phyloP scores from a whole-genome alignment of 2,329 filamentous ascomycete genomes.

The Aureobasidium pullulans region DNA sequence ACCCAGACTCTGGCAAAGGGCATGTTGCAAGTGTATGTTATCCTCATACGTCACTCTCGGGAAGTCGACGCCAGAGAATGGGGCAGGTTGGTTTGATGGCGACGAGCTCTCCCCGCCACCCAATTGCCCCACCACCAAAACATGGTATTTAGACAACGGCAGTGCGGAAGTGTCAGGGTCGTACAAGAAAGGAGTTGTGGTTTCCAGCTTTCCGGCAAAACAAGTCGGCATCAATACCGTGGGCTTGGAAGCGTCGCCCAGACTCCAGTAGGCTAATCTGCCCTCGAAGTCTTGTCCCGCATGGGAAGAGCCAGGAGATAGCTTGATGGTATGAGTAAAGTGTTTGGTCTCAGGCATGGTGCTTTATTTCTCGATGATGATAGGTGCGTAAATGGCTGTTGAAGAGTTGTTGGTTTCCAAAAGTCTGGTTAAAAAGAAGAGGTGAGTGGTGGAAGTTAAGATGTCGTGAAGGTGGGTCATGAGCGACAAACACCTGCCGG shows the following conservation, averaged over 20 bases:
- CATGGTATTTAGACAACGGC: constrained; percentile 34
- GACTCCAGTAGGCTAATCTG: constrained; percentile 35
- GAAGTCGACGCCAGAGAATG: constrained; percentile 30
- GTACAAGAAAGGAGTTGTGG: constrained; percentile 41
- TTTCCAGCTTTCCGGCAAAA: constrained; percentile 45
- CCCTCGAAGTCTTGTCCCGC: constrained; percentile 20
- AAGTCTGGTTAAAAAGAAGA: constrained; percentile 4
- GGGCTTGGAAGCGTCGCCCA: constrained; percentile 33
- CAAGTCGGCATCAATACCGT: constrained; percentile 48
- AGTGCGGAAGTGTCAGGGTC: constrained; percentile 35
- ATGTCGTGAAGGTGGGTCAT: not conserved
- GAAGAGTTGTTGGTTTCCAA: not conserved
- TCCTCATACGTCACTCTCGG: constrained; percentile 43
- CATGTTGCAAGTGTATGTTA: constrained; percentile 45
- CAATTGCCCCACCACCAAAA: constrained; percentile 46
- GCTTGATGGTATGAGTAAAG: constrained; percentile 21
- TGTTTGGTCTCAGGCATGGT: constrained; percentile 22
- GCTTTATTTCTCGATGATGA: not conserved
- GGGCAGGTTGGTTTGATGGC: constrained; percentile 40
- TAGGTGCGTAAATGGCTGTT: not conserved
- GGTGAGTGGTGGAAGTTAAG: not conserved
- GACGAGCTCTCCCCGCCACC: constrained; percentile 49
- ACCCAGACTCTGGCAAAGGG: constrained; percentile 36
- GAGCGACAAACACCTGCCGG: not conserved
- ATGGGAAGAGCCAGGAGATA: constrained; percentile 21